Conservation (phyloP, 495 filamentous ascomycete species). For the Aspergillus homomorphus region DNA sequence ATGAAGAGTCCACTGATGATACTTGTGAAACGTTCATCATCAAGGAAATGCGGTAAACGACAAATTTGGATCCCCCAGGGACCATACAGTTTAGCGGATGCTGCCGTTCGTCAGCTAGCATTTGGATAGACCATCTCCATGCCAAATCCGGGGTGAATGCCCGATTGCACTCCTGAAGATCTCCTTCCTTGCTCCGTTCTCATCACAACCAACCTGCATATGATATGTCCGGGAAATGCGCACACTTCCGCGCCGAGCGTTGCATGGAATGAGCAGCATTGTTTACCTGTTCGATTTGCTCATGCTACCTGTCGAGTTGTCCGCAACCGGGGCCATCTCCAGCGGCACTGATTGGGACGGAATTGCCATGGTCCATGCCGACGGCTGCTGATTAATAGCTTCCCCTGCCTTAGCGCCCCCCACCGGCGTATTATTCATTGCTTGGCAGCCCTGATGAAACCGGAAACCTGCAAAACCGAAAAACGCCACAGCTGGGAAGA, state of each 20-base stretch:
- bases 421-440: slow-evolving; percentile 13
- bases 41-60: neutral
- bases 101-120: neutral
- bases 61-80: neutral
- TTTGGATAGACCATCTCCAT: neutral
- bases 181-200: neutral
- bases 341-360: slow-evolving; percentile 5
- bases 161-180: neutral
- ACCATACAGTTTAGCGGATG: neutral
- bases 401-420: slow-evolving; percentile 21
- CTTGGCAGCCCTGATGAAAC: slow-evolving; percentile 21
- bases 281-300: neutral
- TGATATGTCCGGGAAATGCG: neutral
- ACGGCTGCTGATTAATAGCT: slow-evolving; percentile 7
- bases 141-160: neutral
- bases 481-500: slow-evolving; percentile 8
- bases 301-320: neutral
- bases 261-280: neutral
- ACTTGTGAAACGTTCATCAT: neutral
- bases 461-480: slow-evolving; percentile 19
- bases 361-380: slow-evolving; percentile 7
- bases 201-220: neutral
- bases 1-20: too few relatives aligned
- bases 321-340: neutral
- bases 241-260: neutral